Base-by-base conservation (phyloP, 495 filamentous ascomycete genomes). In the Elasticomyces elasticus region DNA sequence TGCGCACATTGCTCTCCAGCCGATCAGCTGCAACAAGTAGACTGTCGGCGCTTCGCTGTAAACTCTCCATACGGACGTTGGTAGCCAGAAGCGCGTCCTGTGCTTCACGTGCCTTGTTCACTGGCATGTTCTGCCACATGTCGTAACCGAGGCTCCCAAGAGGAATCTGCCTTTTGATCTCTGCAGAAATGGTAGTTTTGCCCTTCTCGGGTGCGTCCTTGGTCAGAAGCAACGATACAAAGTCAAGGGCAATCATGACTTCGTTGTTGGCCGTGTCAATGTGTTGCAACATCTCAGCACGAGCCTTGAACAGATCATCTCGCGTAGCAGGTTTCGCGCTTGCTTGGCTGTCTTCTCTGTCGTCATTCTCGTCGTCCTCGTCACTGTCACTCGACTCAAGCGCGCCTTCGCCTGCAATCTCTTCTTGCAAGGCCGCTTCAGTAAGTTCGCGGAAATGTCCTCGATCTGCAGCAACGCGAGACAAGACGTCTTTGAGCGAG, bases 191-290 rank as follows among this genome's bases (percentile, higher is more conserved):
- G 26, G 86, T 84, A 28, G 69, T 64, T 54, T 79, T 79, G 22
- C 84, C 86, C 56, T 78, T 78, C 35, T 77, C 76, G 3, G 86
- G 83, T 1, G 74, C 72, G 58, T 92, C 76, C 64, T 87, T 87
- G 9, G 89, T 87, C 1, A 94, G 72, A 1, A 95, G 70, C 10
- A 95, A 78, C 12, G 92, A 95, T 35, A 95, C 67, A 58, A 88
- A 86, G 63, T 97, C 89, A 46, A 95, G 78, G 2, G 80, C 79
- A 24, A 82, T 71, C 64, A 80, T 65, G 37, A 84, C 77, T 60
- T 84, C 77, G 64, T 82, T 78, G 33, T 81, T 75, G 5, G 87
- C 87, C 60, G 48, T 50, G 17, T 23, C 45, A 5, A 58, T 31
- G 26, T 55, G 44, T 15, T 40, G 26, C 25, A 61, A 37, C 60